Evolutionary conservation across 148 eudicot genomes (phyloP).

Genomic region (Silene uniflora): DNA sequence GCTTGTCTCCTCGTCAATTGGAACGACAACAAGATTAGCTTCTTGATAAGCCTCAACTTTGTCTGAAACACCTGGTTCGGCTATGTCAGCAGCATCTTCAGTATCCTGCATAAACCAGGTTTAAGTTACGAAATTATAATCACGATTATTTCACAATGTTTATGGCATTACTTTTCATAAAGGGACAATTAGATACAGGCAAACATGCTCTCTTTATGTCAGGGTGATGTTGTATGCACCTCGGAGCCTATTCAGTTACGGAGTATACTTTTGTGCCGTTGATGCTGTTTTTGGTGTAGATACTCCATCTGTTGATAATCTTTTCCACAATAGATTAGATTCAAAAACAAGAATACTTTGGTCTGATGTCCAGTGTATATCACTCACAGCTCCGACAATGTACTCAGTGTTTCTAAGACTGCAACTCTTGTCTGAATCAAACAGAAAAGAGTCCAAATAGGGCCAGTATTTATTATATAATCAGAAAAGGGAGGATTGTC

Average conservation of each 20-base stretch:
- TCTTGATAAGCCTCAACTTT: no score
- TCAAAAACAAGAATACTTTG: slow-evolving; percentile 36
- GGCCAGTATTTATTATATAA: background rate
- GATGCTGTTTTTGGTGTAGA: background rate
- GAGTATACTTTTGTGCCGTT: slow-evolving; percentile 5
- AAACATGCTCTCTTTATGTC: background rate
- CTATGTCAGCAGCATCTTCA: no score
- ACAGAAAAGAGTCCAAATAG: slow-evolving; percentile 19
- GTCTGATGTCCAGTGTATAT: slow-evolving; percentile 93
- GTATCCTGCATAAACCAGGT: no score
- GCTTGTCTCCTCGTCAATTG: no score
- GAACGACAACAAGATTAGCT: no score
- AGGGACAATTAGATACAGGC: background rate
- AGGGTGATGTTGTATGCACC: background rate
- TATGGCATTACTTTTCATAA: no score
- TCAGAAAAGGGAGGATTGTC: background rate
- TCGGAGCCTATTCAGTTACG: background rate
- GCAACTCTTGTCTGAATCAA: slow-evolving; percentile 63
- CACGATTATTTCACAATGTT: no score
- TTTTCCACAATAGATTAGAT: background rate
- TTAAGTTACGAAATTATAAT: no score
- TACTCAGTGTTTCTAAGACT: slow-evolving; percentile 87
- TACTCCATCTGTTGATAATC: background rate
- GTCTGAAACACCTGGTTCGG: no score
- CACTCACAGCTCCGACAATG: slow-evolving; percentile 77